Conservation (phyloP, 176 grass and related monocot genomes). For the Musa beccarii region DNA sequence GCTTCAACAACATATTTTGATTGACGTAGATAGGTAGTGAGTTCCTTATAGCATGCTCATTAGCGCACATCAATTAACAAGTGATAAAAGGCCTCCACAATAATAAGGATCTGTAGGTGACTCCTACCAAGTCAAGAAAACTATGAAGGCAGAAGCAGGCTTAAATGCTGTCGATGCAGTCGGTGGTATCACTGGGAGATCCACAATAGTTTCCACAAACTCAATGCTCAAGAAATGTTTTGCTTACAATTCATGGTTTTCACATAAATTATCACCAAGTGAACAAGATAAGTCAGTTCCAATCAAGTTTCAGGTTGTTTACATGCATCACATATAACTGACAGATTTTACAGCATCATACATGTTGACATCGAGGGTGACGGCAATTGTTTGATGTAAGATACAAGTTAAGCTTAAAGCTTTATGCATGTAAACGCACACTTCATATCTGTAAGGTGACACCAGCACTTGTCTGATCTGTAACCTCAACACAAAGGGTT, state of each 20-base stretch:
- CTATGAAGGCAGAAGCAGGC: too few species aligned
- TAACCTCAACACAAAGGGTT: too few species aligned
- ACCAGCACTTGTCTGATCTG: not conserved
- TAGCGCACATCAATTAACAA: too few species aligned
- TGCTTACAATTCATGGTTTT: not conserved
- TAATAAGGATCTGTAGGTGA: too few species aligned
- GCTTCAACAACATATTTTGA: too few species aligned
- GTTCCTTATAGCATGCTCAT: too few species aligned
- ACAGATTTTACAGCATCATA: too few species aligned
- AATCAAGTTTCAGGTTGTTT: not conserved
- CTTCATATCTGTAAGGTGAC: not conserved
- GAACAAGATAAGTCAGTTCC: not conserved
- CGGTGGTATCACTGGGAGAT: not conserved
- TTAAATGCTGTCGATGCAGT: not conserved
- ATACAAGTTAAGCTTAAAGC: not conserved
- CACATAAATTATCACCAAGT: not conserved
- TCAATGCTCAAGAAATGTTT: not conserved
- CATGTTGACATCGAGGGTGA: too few species aligned
- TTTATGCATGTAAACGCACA: not conserved
- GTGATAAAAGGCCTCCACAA: too few species aligned
- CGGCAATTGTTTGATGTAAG: not conserved
- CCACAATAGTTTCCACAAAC: not conserved
- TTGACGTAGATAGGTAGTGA: too few species aligned
- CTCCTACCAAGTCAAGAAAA: too few species aligned
- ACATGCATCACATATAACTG: too few species aligned